Percentiles rank a stretch among this genome's conserved stretches.
These are phyloP conservation scores for Alopecurus myosuroides DNA, from an alignment of 176 grass and related monocot species.

Conservation along the genomic window DNA sequence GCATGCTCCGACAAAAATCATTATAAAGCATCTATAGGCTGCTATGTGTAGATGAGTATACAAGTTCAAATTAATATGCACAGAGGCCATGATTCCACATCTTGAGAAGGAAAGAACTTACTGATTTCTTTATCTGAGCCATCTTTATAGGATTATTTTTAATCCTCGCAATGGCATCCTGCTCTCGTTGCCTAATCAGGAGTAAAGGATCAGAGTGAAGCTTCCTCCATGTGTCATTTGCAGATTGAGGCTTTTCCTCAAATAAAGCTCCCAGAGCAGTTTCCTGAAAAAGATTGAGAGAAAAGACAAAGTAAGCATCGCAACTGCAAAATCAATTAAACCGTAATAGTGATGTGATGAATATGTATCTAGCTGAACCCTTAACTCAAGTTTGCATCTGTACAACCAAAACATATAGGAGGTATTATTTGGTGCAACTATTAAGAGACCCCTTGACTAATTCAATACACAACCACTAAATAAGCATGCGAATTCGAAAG, in stretches of 20 bases:
- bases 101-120: constrained; percentile 37
- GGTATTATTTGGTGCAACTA: neutral
- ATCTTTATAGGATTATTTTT: constrained; percentile 99
- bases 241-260: constrained; percentile 95
- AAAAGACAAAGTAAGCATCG: neutral
- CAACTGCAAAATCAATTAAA: neutral
- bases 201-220: constrained; percentile 93
- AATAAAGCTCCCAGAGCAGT: constrained; percentile 69
- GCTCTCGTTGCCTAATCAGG: constrained; percentile 89
- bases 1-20: neutral
- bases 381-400: neutral
- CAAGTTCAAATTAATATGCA: neutral
- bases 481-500: neutral
- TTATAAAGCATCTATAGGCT: neutral
- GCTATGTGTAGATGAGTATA: neutral
- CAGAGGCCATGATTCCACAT: neutral
- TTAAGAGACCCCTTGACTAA: neutral
- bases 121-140: constrained; percentile 95
- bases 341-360: neutral
- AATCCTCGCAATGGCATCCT: constrained; percentile 86
- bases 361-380: neutral
- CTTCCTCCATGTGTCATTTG: constrained; percentile 94
- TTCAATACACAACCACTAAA: neutral
- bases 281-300: constrained; percentile 33
- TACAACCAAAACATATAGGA: neutral